Conservation (phyloP, 2,329 filamentous ascomycete species). For the Phoma sp. region DNA sequence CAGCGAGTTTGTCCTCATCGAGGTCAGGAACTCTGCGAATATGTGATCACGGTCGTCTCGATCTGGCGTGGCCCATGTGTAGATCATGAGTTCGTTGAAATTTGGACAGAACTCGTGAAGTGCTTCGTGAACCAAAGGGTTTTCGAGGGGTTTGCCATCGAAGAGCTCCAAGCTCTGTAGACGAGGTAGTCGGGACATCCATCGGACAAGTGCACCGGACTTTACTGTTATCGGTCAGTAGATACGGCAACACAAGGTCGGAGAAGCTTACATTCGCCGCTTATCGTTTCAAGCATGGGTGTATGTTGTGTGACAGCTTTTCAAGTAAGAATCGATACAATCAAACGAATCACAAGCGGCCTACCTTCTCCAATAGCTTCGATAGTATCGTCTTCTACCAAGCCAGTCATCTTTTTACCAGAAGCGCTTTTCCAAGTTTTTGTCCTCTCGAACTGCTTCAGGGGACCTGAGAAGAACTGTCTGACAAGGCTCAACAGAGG, state of each 20-base stretch:
- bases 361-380: slow-evolving; percentile 57
- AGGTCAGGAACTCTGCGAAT: slow-evolving; percentile 64
- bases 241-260: background rate
- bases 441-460: slow-evolving; percentile 51
- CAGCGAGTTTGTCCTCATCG: slow-evolving; percentile 63
- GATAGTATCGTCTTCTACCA: slow-evolving; percentile 52
- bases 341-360: slow-evolving; percentile 9
- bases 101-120: slow-evolving; percentile 65
- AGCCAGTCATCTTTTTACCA: slow-evolving; percentile 38
- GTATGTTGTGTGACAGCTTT: slow-evolving; percentile 55
- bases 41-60: slow-evolving; percentile 60
- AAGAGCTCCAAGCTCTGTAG: slow-evolving; percentile 66
- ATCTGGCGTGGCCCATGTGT: slow-evolving; percentile 50
- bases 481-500: slow-evolving; percentile 34
- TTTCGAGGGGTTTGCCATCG: slow-evolving; percentile 65
- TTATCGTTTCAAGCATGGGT: slow-evolving; percentile 64
- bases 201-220: slow-evolving; percentile 60
- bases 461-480: slow-evolving; percentile 59
- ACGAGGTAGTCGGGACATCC: slow-evolving; percentile 64
- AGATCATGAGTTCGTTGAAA: slow-evolving; percentile 67
- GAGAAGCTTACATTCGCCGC: slow-evolving; percentile 53
- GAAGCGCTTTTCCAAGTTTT: slow-evolving; percentile 30
- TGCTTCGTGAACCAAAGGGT: slow-evolving; percentile 58
- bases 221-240: slow-evolving; percentile 49
- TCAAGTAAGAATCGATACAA: slow-evolving; percentile 16